These are phyloP conservation scores for Avena eriantha DNA, from an alignment of 176 grass and related monocot genomes.

Conservation along the genomic window DNA sequence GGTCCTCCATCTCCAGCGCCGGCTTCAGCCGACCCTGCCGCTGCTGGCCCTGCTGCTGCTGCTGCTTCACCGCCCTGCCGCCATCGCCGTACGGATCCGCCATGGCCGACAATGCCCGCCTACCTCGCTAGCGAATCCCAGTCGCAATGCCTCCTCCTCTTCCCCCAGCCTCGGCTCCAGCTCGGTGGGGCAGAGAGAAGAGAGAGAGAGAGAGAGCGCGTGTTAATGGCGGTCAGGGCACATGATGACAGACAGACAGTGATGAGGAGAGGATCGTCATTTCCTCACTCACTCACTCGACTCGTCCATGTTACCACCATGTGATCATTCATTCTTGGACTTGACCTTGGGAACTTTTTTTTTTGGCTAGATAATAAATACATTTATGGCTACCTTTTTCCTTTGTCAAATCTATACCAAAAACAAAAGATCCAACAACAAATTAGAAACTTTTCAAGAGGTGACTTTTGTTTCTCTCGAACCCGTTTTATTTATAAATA, in stretches of 20 bases:
- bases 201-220: background rate
- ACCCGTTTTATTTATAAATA: too few species aligned
- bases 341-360: background rate
- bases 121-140: background rate
- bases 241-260: background rate
- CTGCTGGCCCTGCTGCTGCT: slow-evolving; percentile 26
- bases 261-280: background rate
- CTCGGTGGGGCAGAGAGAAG: background rate
- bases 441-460: too few species aligned
- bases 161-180: background rate
- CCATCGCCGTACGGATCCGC: slow-evolving; percentile 54
- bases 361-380: too few species aligned
- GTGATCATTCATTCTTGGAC: slow-evolving; percentile 1
- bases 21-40: slow-evolving; percentile 61
- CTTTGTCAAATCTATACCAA: too few species aligned
- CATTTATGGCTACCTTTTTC: too few species aligned
- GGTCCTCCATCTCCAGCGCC: slow-evolving; percentile 87
- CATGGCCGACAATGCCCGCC: slow-evolving; percentile 43
- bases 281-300: background rate
- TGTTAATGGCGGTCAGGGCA: slow-evolving; percentile 21
- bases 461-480: too few species aligned
- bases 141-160: background rate
- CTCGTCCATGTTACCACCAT: slow-evolving; percentile 3
- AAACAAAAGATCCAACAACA: too few species aligned
- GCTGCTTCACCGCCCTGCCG: slow-evolving; percentile 41